These are phyloP conservation scores for Pinus tabuliformis DNA, from an alignment of 75 land plant species.

Conservation along the genomic window DNA sequence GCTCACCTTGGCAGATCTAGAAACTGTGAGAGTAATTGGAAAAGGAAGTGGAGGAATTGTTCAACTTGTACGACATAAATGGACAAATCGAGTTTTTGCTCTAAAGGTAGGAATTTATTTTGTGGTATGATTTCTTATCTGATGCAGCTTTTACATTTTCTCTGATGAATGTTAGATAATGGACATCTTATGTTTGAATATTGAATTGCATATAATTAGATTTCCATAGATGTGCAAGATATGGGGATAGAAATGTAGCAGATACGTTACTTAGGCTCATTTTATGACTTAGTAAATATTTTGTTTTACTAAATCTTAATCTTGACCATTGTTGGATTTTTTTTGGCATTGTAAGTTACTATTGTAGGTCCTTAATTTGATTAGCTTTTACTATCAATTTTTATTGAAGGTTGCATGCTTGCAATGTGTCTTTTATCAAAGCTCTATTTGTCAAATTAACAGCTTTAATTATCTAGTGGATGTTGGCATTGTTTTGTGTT, in stretches of 20 bases:
- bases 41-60: conserved; percentile 91
- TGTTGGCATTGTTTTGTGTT: no score
- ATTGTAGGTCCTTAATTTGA: no score
- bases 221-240: background rate
- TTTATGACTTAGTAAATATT: no score
- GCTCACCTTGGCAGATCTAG: conserved; percentile 69
- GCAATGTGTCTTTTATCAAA: no score
- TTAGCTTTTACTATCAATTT: no score
- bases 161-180: background rate
- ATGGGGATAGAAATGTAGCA: background rate
- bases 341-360: no score
- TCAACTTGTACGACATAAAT: conserved; percentile 92
- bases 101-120: conserved; percentile 54
- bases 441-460: no score
- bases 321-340: no score
- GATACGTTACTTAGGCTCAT: background rate
- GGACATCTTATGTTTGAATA: background rate
- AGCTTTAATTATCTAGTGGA: no score
- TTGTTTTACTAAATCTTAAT: no score
- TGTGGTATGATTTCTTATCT: background rate
- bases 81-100: conserved; percentile 85
- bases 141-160: background rate
- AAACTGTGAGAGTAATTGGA: conserved; percentile 81
- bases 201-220: background rate
- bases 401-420: no score